These are phyloP conservation scores for Ophiocordyceps unilateralis DNA, from an alignment of 2,329 filamentous ascomycete genomes.

Conservation along the genomic window DNA sequence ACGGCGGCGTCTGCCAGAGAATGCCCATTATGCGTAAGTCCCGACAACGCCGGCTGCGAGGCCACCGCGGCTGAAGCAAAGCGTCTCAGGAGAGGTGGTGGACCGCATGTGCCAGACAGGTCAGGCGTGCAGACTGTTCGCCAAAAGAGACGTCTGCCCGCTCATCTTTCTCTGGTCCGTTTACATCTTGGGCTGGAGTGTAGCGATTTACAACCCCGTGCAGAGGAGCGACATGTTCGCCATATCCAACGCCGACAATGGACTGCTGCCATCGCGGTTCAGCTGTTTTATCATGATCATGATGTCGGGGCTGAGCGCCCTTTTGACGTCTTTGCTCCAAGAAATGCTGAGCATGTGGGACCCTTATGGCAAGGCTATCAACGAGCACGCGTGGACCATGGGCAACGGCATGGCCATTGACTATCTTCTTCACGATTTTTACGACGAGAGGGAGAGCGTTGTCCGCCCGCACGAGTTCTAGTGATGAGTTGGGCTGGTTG, in stretches of 20 bases:
- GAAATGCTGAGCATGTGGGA: conserved; percentile 12
- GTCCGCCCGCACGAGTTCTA: conserved; percentile 4
- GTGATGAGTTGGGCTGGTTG: too few relatives aligned
- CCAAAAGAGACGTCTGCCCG: conserved; percentile 5
- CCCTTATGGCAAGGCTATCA: conserved; percentile 7
- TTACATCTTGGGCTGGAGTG: conserved; percentile 2
- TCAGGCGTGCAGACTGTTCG: conserved; percentile 4
- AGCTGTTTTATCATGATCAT: conserved; percentile 4
- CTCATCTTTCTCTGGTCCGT: conserved; percentile 5
- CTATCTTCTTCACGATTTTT: conserved; percentile 10
- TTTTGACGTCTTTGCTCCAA: conserved; percentile 5
- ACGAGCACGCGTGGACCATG: conserved; percentile 10
- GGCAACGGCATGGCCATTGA: conserved; percentile 13
- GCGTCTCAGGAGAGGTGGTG: background rate
- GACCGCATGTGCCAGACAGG: conserved; percentile 5
- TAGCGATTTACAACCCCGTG: conserved; percentile 5
- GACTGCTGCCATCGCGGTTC: conserved; percentile 1
- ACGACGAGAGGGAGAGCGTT: conserved; percentile 5
- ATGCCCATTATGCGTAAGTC: conserved; percentile 9
- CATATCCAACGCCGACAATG: background rate
- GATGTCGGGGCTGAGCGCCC: conserved; percentile 3
- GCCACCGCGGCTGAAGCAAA: background rate
- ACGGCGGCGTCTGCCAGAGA: conserved; percentile 5
- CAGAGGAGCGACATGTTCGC: background rate
- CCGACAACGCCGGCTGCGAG: background rate